Base-by-base conservation (phyloP, 2,329 filamentous ascomycete species). In the Alternaria longipes region DNA sequence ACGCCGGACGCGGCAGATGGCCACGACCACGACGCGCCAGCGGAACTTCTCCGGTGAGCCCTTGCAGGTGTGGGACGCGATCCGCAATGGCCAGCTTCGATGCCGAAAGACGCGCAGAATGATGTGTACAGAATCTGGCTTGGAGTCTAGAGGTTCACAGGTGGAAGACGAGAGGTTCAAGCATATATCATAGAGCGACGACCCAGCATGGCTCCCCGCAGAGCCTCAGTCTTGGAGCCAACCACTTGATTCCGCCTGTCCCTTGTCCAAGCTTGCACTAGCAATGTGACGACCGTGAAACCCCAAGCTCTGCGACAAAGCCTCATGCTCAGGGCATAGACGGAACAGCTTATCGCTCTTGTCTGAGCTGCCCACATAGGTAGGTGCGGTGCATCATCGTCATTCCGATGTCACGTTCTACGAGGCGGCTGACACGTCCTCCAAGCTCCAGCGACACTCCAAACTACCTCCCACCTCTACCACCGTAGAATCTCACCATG, bases 401-500 rank as follows among this genome's bases (percentile, higher is more conserved):
- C 49, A 64, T 66, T 36, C 61, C 57, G n/a, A 40, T 30, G 53
- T 60, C 40, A 60, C 40, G 55, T 58, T 58, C 46, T 50, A 38
- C 50, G 52, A 38, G 53, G 46, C 24, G 45, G 49, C 55, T 57
- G 52, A 59, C 59, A 57, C 53, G 54, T 59, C 47, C 54, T 41
- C 16, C 16, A 18, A 20, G 51, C 34, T 30, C 12, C 51, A 44
- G 28, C 36, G 24, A 41, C 51, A n/a, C 40, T 8, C 22, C 51
- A 54, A 49, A 28, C 44, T 32, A 45, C 50, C 32, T 14, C 32
- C 11, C 22, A 34, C 28, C 44, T 50, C 38, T 34, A 56, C 54
- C 65, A 60, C 63, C 59, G 62, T 56, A 55, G 47, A 18, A 62
- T 56, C 34, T 55, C 69, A 67, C 64, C 62, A 82, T 81, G 79